Base-by-base conservation (phyloP, 345 rosid species). In the Cardamine chenopodiifolia region DNA sequence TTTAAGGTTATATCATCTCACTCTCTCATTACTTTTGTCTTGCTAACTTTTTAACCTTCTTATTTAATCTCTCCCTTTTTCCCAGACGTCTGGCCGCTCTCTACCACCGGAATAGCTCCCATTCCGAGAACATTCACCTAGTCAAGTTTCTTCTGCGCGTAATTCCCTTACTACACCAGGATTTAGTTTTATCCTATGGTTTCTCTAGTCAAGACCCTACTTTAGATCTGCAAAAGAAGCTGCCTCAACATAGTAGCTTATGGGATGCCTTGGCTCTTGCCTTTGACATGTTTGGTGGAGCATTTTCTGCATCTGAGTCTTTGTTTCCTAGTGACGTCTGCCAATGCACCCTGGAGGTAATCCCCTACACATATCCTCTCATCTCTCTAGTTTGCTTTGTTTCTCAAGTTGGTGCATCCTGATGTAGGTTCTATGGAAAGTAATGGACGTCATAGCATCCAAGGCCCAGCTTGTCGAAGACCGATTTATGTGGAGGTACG, bases 371-470 rank as follows among this genome's bases (percentile, higher is more conserved):
- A 18, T 58, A 52, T 61, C 69, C 62, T 80, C 65, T 59, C 54
- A 34, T 31, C 60, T 72, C 70, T 35, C 20, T 62, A 32, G 9
- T 52, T 54, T 68, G 57, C 47, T 54, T 44, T 53, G 52, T 22
- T 54, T 18, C 72, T 73, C 82, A 55, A 55, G 29, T 18, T 54
- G 53, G 26, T 60, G 44, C 54, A 4, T 78, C 77, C 47, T 62
- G 19, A 62, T 54, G 71, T 77, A 94, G 98, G 93, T 83, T 75
- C 72, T 86, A 68, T 82, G 96, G 77, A 91, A 89, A 85, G 87
- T 90, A 76, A 86, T 90, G 88, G 96, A 91, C 80, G 83, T 79
- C 70, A 70, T 91, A 74, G 87, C 87, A 48, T 83, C 88, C 63
- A 86, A 81, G 81, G 79, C 77, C 61, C 81, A 80, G 78, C 82